Base-by-base conservation (phyloP, 441 rosid species). In the Corymbia calophylla region DNA sequence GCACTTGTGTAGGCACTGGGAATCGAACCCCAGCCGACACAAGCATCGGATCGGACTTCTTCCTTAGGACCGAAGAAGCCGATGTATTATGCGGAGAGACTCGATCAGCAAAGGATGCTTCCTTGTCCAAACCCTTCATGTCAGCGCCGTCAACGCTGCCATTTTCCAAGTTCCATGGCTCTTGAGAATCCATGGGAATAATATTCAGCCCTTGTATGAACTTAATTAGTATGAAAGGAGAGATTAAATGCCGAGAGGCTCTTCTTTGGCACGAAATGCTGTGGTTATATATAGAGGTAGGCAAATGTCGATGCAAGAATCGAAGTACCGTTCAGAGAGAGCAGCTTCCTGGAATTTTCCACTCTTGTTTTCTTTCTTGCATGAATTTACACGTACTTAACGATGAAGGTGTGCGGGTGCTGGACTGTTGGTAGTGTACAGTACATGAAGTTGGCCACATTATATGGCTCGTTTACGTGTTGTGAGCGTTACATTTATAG, bases 291-390 rank as follows among this genome's bases (percentile, higher is more conserved):
- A 77, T 44, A 77, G 84, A 73, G 81, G 39, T 73, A 21, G 51
- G n/a, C 82, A 15, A 54, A 54, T 29, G 47, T 32, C 29, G 6
- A 54, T 54, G 64, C 87, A 32, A 53, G 55, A 7, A 86, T 4
- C 58, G 16, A 31, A 49, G 53, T 62, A 87, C 87, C 88, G 48
- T 17, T 48, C 27, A 15, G 25, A 23, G 84, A 55, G 55, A 18
- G 94, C 89, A 92, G 90, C 91, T 95, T 94, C 96, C 91, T 17
- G 91, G 96, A 94, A 95, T 92, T 92, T 95, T 93, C 96, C 18
- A 21, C 8, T 58, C 54, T 86, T 92, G 92, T 92, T 91, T 90
- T 87, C 86, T 90, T 91, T 87, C 87, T 86, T 92, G 92, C 91
- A 85, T 89, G 93, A 58, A 18, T 60, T 39, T 85, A 73, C 92